Conservation (phyloP, 352 stramenopile species). For the Blastocystis sp. region DNA sequence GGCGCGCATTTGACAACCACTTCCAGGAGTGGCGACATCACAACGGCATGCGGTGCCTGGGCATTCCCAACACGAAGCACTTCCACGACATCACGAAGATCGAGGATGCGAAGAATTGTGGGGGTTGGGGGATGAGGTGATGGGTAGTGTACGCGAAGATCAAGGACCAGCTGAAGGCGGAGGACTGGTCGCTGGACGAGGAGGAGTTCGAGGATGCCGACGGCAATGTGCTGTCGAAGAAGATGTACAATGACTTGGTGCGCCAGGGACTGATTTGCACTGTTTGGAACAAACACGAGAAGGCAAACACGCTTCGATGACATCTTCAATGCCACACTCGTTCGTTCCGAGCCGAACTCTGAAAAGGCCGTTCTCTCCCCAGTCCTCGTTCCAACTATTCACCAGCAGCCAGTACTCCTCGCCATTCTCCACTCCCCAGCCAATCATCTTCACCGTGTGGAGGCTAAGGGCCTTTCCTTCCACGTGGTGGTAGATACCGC, state of each 20-base stretch:
- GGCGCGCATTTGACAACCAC: conserved; percentile 91
- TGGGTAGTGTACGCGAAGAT: conserved; percentile 89
- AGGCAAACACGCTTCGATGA: conserved; percentile 69
- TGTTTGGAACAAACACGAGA: neutral
- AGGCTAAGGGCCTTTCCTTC: conserved; percentile 71
- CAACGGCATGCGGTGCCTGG: conserved; percentile 94
- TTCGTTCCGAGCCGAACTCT: conserved; percentile 74
- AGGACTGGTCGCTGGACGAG: conserved; percentile 89
- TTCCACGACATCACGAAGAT: conserved; percentile 99
- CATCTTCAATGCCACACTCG: conserved; percentile 72
- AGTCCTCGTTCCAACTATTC: conserved; percentile 74
- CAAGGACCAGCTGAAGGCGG: conserved; percentile 85
- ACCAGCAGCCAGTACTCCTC: conserved; percentile 72
- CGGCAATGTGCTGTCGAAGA: conserved; percentile 93
- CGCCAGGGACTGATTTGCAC: conserved; percentile 86
- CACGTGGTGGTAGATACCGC: conserved; percentile 73
- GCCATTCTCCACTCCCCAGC: conserved; percentile 73
- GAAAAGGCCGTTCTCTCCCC: conserved; percentile 75
- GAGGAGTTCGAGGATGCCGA: conserved; percentile 98
- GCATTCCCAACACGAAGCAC: conserved; percentile 98
- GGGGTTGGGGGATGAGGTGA: conserved; percentile 73
- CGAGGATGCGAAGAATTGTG: conserved; percentile 84
- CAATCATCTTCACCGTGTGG: conserved; percentile 74
- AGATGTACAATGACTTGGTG: conserved; percentile 95
- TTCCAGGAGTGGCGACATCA: conserved; percentile 96